Evolutionary conservation across 495 filamentous ascomycete genomes (phyloP), one percentile per base, ranked within the genome.

Genomic region (Trichoderma asperelloides): DNA sequence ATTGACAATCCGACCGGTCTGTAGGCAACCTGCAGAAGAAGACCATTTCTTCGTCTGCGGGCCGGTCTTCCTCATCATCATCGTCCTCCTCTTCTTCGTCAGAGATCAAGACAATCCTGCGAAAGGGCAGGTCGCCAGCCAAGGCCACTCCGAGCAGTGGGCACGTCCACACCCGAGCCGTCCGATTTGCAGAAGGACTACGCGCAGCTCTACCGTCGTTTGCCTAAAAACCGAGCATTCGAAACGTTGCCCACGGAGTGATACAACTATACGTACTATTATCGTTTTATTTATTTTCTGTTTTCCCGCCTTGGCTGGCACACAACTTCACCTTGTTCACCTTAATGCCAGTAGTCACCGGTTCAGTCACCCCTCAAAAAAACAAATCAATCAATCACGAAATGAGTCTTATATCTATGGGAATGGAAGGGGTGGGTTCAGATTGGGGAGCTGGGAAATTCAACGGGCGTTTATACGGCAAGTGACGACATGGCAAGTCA

Each of bases 1-100:
- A 97, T 87, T 98, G 89, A 93, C 81, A 82, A 83, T 80, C 81
- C 82, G 84, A 86, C 83, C 83, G 82, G 82, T 79, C 82, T 82
- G 75, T 76, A 73, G 82, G 82, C 80, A 79, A 75, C 74, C 76
- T 79, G 71, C 79, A 75, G 73, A 77, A 74, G 73, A 73, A 69
- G 69, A 65, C 73, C 67, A 65, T 69, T 69, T 69, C 78, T 71
- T 55, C 69, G 76, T 84, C 81, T 82, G 78, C 78, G 80, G 81
- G 79, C 81, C 81, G 80, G 81, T 84, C 80, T 77, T 74, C 69
- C 76, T 71, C 65, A 15, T 37, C 65, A 18, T 37, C 45, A n/a
- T 39, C 27, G 43, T 33, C 45, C 28, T 51, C 64, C 21, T 60
- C 57, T 9, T 15, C 55, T 40, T 47, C 57, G 18, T 43, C 37